Conservation (phyloP, 2,329 filamentous ascomycete genomes). For the Fusarium sp. region DNA sequence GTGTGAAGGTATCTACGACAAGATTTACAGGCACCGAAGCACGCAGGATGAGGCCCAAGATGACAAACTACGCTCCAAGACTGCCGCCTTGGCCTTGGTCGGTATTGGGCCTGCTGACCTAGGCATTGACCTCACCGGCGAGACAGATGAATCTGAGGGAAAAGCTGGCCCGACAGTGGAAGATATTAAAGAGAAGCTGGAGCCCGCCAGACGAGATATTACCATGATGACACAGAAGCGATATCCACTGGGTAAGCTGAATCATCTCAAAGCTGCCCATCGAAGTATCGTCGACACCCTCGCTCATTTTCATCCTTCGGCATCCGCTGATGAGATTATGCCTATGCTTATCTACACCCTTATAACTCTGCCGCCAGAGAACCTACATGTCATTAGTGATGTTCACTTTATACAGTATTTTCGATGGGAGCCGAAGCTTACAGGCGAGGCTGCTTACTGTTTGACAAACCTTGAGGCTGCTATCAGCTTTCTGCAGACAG, state of each 20-base stretch:
- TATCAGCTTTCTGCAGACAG: constrained; percentile 92
- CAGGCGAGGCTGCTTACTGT: constrained; percentile 95
- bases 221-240: constrained; percentile 84
- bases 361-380: constrained; percentile 86
- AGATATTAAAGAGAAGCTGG: constrained; percentile 77
- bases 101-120: constrained; percentile 89
- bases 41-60: constrained; percentile 95
- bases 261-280: constrained; percentile 86
- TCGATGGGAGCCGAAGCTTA: constrained; percentile 82
- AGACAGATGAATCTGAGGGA: constrained; percentile 62
- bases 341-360: constrained; percentile 96
- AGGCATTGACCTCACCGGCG: constrained; percentile 74
- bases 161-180: constrained; percentile 66
- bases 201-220: constrained; percentile 73
- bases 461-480: constrained; percentile 95
- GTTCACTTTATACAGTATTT: constrained; percentile 95
- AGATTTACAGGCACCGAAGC: constrained; percentile 89
- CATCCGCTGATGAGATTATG: constrained; percentile 95
- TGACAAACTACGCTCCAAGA: constrained; percentile 92
- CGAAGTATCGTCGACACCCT: constrained; percentile 93
- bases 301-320: constrained; percentile 73
- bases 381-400: constrained; percentile 91
- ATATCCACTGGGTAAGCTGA: constrained; percentile 90
- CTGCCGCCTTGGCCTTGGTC: constrained; percentile 87
- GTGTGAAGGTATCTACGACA: constrained; percentile 84